Percentiles rank a stretch among this genome's conserved stretches.
Evolutionary conservation across 1,284 basidiomycete species (phyloP).

Genomic region (Fomitopsis betulina): DNA sequence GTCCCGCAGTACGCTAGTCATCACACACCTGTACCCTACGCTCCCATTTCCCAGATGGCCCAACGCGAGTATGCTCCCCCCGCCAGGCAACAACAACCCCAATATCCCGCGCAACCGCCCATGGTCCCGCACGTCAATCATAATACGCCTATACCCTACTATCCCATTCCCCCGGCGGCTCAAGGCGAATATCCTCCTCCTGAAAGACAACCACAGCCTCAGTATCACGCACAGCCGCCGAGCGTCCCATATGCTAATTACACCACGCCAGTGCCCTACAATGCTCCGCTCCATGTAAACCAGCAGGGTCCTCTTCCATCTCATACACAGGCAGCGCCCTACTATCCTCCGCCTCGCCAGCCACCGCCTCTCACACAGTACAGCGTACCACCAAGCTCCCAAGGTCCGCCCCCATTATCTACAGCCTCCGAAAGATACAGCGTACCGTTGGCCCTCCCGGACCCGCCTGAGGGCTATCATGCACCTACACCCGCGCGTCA

Average conservation of each 20-base stretch:
- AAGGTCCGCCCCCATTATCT: neutral
- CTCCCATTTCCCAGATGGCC: neutral
- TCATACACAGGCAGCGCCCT: neutral
- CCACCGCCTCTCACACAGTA: neutral
- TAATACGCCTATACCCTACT: neutral
- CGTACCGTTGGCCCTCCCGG: constrained; percentile 14
- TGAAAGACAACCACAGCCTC: neutral
- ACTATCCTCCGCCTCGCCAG: neutral
- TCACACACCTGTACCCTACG: neutral
- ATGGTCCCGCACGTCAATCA: neutral
- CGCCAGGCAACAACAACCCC: neutral
- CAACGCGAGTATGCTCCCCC: neutral
- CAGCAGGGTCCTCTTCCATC: neutral
- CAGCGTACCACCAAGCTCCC: neutral
- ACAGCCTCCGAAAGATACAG: constrained; percentile 10
- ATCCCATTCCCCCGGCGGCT: neutral
- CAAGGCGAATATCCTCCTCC: neutral
- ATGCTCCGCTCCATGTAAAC: no score
- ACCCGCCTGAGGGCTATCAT: constrained; percentile 9
- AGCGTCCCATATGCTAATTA: neutral
- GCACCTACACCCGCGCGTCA: constrained; percentile 11
- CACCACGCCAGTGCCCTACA: neutral
- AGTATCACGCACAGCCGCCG: neutral
- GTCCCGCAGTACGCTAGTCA: neutral
- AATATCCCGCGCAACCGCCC: neutral